Conservation (phyloP, 2,329 filamentous ascomycete genomes). For the Talaromyces atroroseus region DNA sequence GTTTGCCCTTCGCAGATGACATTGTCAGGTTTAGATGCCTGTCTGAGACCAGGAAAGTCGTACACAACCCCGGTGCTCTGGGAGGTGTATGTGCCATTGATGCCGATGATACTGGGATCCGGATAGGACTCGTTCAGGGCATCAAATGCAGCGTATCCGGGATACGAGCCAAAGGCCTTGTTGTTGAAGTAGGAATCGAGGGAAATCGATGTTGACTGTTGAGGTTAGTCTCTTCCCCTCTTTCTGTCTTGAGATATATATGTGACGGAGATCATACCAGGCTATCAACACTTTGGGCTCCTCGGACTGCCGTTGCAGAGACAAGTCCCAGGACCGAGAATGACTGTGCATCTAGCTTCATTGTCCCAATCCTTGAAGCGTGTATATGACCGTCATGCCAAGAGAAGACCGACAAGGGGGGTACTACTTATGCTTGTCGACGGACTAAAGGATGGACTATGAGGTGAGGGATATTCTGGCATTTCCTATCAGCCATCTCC, state of each 20-base stretch:
- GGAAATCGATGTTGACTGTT: slow-evolving; percentile 19
- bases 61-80: slow-evolving; percentile 39
- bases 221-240: no score
- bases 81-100: slow-evolving; percentile 35
- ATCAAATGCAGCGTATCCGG: slow-evolving; percentile 46
- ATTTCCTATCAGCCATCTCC: slow-evolving; percentile 1
- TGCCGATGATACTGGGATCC: slow-evolving; percentile 22
- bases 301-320: neutral
- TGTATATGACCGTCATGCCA: no score
- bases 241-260: no score
- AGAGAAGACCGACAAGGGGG: no score
- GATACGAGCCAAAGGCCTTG: slow-evolving; percentile 42
- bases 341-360: neutral
- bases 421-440: no score
- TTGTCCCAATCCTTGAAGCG: neutral
- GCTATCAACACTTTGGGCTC: neutral
- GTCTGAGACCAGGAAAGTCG: slow-evolving; percentile 38
- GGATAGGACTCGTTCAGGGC: slow-evolving; percentile 40
- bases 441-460: no score
- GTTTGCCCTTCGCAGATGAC: slow-evolving; percentile 40
- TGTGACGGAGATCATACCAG: neutral
- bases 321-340: neutral
- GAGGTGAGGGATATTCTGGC: neutral
- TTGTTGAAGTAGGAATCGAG: slow-evolving; percentile 42
- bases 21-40: slow-evolving; percentile 33